Base-by-base conservation (phyloP, 169 alveolate species). In the Theileria luwenshuni region DNA sequence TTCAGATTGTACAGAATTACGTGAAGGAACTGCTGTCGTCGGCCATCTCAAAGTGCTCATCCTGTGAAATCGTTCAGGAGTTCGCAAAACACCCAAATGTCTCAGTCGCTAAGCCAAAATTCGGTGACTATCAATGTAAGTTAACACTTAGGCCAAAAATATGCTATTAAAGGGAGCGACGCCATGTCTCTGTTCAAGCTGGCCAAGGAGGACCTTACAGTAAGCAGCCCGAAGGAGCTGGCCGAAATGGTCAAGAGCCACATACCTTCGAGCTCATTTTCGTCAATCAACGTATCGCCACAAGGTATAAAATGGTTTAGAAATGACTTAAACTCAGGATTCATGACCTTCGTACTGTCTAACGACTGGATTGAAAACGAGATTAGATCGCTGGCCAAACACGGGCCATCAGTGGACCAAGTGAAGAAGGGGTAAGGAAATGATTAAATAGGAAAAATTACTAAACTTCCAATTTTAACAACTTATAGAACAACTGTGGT, bases 201-300 rank as follows among this genome's bases (percentile, higher is more conserved):
- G 30, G 64, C 88, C 45, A 90, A 89, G 47, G 79, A 75, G 23
- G 54, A 67, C 30, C 54, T 86, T 52, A 70, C 83, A 19, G 76
- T 90, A 2, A 90, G 81, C 42, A 86, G 90, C 65, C 92, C 94
- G 27, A 83, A 84, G 45, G 92, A 92, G 32, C 43, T 89, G 56
- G 92, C 94, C 25, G 86, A 68, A 70, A 65, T 84, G 38, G 85
- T 92, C 47, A 92, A 86, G 47, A 69, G 65, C 27, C 74, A 88
- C 85, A 90, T 88, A 45, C 58, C 59, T 51, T 74, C 73, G 21
- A 41, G 52, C 49, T 41, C 61, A 12, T 83, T 88, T 64, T 84
- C 90, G n/a, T 77, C 92, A 21, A 84, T 92, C 60, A 86, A 83
- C 56, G 92, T 92, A 25, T 89, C 94, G 28, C 94, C 96, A 3